Base-by-base conservation (phyloP, 2,329 filamentous ascomycete genomes). In the Lizonia empirigonia region DNA sequence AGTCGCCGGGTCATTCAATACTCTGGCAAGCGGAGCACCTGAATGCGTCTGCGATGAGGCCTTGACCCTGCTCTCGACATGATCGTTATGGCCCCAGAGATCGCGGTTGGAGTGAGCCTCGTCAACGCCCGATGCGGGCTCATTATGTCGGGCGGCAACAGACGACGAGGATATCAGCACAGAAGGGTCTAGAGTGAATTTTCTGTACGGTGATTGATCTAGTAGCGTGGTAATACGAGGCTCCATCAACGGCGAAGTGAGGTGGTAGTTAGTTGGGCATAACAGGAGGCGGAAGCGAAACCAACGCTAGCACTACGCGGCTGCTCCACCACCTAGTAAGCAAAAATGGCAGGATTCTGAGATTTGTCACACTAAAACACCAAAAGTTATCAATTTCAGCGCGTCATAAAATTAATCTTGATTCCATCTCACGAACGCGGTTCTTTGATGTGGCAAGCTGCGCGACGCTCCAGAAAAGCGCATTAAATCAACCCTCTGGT, bases 1-100 rank as follows among this genome's bases (percentile, higher is more conserved):
- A 13, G 54, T 47, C 2, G 32, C 46, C 13, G 67, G 65, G 24
- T 67, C 53, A 44, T 74, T 73, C 29, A 71, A 46, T 2, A 74
- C 70, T 44, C 66, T 67, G 24, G 69, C 69, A 32, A 75, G 64
- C 1, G 73, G 72, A 3, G 68, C 70, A 33, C 64, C 55, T 7
- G 71, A 48, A 36, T 62, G 45, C 22, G n/a, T 57, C 18, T 56
- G 46, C 18, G 53, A 37, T 20, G 35, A 35, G 16, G 48, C 34
- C 26, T 41, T 44, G 37, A 27, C 24, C 19, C 24, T 59, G 24
- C 30, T 18, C 27, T 30, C 45, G 27, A 44, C 51, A 22, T 51
- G 42, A 23, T 53, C 53, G 22, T 42, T 29, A 12, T 42, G 27
- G 22, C 44, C 32, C 15, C 34, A 44, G 19, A 45, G n/a, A 35